These are phyloP conservation scores for Phellinidium pouzarii DNA, from an alignment of 1,284 basidiomycete species.

Conservation along the genomic window DNA sequence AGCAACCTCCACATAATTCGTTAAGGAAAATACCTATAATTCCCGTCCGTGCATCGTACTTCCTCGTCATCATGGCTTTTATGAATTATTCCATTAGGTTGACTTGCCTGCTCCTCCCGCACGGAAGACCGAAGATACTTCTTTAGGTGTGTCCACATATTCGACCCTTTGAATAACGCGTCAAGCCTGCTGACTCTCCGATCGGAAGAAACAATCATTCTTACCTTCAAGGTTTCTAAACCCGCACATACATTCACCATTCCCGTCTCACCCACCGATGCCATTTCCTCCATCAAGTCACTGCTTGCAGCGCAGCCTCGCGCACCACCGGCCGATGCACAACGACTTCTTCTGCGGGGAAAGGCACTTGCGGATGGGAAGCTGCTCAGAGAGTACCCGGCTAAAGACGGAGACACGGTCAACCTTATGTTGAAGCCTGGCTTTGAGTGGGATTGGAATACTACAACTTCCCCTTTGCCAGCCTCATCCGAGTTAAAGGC, in stretches of 20 bases:
- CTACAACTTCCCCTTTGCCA: constrained; percentile 21
- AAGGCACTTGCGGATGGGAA: constrained; percentile 85
- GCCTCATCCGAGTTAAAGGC: constrained; percentile 6
- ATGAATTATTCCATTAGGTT: constrained; percentile 34
- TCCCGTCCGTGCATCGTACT: constrained; percentile 41
- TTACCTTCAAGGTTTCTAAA: constrained; percentile 87
- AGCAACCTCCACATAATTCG: constrained; percentile 63
- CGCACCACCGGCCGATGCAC: constrained; percentile 66
- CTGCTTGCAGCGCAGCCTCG: constrained; percentile 56
- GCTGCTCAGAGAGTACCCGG: constrained; percentile 81
- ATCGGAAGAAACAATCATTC: constrained; percentile 45
- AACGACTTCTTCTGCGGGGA: constrained; percentile 84
- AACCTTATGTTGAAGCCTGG: constrained; percentile 82
- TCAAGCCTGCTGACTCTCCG: neutral
- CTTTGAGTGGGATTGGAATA: constrained; percentile 55
- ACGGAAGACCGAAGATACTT: constrained; percentile 34
- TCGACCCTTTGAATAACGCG: neutral
- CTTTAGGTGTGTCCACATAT: constrained; percentile 26
- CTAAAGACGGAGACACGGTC: constrained; percentile 73
- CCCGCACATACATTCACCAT: constrained; percentile 74
- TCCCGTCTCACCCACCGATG: constrained; percentile 62
- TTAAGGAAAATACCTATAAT: constrained; percentile 71
- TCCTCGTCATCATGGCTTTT: neutral
- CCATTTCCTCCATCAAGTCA: constrained; percentile 72
- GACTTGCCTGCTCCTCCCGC: constrained; percentile 52